Evolutionary conservation across 2,329 filamentous ascomycete genomes (phyloP).

Genomic region (Exophiala spinifera): DNA sequence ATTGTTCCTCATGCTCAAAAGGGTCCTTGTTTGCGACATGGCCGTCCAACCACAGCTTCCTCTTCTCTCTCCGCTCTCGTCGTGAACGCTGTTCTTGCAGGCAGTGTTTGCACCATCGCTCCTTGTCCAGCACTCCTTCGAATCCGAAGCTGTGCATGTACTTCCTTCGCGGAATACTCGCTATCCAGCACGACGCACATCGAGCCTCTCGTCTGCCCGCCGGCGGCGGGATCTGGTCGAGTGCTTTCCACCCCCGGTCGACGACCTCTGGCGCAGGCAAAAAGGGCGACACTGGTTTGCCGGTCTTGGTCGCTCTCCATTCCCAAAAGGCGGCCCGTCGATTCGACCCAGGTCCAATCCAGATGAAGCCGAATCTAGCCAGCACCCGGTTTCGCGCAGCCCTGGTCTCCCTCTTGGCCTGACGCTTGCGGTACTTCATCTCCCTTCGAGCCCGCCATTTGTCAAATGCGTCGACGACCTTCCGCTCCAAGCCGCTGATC

Average conservation of each 20-base stretch:
- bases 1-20: slow-evolving; percentile 7
- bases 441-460: slow-evolving; percentile 21
- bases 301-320: slow-evolving; percentile 15
- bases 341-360: slow-evolving; percentile 11
- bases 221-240: slow-evolving; percentile 16
- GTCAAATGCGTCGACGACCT: slow-evolving; percentile 25
- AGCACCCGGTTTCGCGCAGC: not conserved
- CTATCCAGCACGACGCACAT: slow-evolving; percentile 21
- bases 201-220: slow-evolving; percentile 16
- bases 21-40: not conserved
- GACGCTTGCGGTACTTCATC: slow-evolving; percentile 5
- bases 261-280: not conserved
- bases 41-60: not conserved
- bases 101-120: slow-evolving; percentile 20
- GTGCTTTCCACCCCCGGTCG: slow-evolving; percentile 13
- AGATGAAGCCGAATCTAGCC: not conserved
- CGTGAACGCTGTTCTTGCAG: slow-evolving; percentile 11
- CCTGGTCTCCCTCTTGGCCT: slow-evolving; percentile 4
- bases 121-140: slow-evolving; percentile 14
- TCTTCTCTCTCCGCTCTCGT: slow-evolving; percentile 8
- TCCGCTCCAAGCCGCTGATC: slow-evolving; percentile 8
- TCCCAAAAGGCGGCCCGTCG: slow-evolving; percentile 19
- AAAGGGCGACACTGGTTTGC: not conserved
- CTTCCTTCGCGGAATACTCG: slow-evolving; percentile 12
- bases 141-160: slow-evolving; percentile 18